A percentile compares a stretch with the other conserved stretches of the same genome.
Conservation (phyloP, 495 filamentous ascomycete species). For the Penicillium cosmopolitanum region DNA sequence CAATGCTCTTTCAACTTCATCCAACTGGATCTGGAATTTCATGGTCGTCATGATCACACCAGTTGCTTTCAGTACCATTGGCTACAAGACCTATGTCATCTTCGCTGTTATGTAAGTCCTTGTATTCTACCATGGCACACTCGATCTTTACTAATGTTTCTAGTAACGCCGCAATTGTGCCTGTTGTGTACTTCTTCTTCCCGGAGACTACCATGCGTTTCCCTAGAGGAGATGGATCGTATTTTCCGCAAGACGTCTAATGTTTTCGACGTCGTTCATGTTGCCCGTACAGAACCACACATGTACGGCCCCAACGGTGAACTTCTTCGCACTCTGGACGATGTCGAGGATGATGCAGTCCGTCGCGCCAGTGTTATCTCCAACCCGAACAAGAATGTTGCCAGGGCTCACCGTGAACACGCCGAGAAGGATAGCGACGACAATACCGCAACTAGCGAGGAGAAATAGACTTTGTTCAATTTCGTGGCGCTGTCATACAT, state of each 20-base stretch:
- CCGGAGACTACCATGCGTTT: constrained; percentile 72
- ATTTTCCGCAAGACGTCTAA: constrained; percentile 69
- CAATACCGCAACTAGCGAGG: constrained; percentile 28
- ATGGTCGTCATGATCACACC: constrained; percentile 69
- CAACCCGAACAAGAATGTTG: constrained; percentile 18
- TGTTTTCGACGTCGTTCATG: constrained; percentile 60
- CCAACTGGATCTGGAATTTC: constrained; percentile 67
- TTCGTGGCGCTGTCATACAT: not conserved
- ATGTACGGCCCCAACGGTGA: constrained; percentile 75
- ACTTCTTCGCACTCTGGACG: constrained; percentile 47
- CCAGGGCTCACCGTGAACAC: constrained; percentile 26
- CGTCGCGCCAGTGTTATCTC: constrained; percentile 36
- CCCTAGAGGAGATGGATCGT: constrained; percentile 75
- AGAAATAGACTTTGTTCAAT: constrained; percentile 20
- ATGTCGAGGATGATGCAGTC: constrained; percentile 42
- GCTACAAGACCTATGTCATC: constrained; percentile 68
- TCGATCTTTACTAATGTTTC: constrained; percentile 17
- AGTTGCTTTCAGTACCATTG: constrained; percentile 62
- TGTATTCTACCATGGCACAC: not conserved
- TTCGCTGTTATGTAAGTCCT: constrained; percentile 61
- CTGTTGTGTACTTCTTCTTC: constrained; percentile 74
- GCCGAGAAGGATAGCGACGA: constrained; percentile 35
- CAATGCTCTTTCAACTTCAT: constrained; percentile 64
- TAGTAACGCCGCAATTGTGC: constrained; percentile 71
- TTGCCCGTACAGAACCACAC: constrained; percentile 62